phyloP scores from a whole-genome alignment of 306 rosid genomes.

The Argentina anserina region DNA sequence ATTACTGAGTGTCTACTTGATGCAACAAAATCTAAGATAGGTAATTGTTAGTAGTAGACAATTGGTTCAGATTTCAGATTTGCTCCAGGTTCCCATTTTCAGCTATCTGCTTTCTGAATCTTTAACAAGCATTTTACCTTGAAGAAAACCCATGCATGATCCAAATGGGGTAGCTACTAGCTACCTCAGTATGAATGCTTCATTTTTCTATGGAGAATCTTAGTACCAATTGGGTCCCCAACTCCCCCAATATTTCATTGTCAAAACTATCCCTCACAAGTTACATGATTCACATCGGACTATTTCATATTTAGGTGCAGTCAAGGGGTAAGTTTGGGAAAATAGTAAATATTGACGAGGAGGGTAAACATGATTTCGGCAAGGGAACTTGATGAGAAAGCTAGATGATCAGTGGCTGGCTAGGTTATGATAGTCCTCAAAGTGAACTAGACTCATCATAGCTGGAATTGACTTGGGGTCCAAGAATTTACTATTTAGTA shows the following conservation, averaged over 20 bases:
- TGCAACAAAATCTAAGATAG: neutral
- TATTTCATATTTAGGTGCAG: neutral
- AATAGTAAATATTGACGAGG: neutral
- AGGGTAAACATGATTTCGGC: neutral
- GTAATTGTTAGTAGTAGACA: neutral
- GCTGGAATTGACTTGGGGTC: slow-evolving; percentile 38
- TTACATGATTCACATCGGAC: neutral
- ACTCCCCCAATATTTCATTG: neutral
- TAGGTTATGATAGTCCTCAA: slow-evolving; percentile 44
- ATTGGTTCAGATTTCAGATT: neutral
- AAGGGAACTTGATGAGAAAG: neutral
- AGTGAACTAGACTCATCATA: slow-evolving; percentile 45
- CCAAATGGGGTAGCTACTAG: neutral
- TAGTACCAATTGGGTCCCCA: neutral
- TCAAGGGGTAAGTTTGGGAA: neutral
- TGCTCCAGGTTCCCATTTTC: neutral
- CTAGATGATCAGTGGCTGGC: slow-evolving; percentile 59
- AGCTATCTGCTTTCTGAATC: neutral
- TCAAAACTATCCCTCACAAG: neutral
- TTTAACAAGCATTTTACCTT: neutral
- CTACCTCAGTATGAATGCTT: neutral
- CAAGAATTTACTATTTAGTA: slow-evolving; percentile 19
- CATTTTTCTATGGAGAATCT: neutral
- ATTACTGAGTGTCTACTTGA: neutral
- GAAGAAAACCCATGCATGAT: neutral